These are phyloP conservation scores for Umbilicaria muhlenbergii DNA, from an alignment of 495 filamentous ascomycete species.

Conservation along the genomic window DNA sequence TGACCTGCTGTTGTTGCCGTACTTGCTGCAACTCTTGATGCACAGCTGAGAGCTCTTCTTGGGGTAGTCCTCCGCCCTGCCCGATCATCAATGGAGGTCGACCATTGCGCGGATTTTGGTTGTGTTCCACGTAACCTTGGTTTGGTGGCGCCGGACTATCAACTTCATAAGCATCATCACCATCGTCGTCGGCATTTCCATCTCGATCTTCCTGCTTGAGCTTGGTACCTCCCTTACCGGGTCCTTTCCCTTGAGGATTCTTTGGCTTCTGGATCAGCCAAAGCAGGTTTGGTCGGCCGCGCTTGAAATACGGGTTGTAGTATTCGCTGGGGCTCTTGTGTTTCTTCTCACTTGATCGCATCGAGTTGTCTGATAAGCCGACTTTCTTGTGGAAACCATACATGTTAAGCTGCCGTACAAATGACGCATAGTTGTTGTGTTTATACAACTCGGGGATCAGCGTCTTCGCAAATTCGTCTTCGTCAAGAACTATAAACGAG, in stretches of 20 bases:
- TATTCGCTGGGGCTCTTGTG: slow-evolving; percentile 98
- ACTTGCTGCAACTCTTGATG: slow-evolving; percentile 66
- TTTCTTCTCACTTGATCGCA: slow-evolving; percentile 91
- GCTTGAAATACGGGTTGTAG: slow-evolving; percentile 88
- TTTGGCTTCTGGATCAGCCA: slow-evolving; percentile 98
- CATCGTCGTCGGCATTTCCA: slow-evolving; percentile 59
- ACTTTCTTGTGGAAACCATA: slow-evolving; percentile 99
- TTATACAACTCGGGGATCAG: slow-evolving; percentile 97
- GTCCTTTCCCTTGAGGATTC: slow-evolving; percentile 38
- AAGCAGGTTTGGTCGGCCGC: slow-evolving; percentile 79
- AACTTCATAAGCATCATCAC: slow-evolving; percentile 31
- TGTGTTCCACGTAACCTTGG: slow-evolving; percentile 15
- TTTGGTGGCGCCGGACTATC: slow-evolving; percentile 19
- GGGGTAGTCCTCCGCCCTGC: slow-evolving; percentile 37
- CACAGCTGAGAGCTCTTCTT: slow-evolving; percentile 61
- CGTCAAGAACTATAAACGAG: slow-evolving; percentile 91
- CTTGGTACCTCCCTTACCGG: slow-evolving; percentile 28
- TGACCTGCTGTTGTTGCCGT: slow-evolving; percentile 69
- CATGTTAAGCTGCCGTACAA: slow-evolving; percentile 97
- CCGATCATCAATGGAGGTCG: slow-evolving; percentile 25
- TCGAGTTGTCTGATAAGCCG: slow-evolving; percentile 89
- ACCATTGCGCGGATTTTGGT: slow-evolving; percentile 1
- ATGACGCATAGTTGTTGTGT: slow-evolving; percentile 98
- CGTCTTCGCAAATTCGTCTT: slow-evolving; percentile 97
- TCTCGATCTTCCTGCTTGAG: slow-evolving; percentile 56